These are phyloP conservation scores for Pleurotus tuoliensis DNA, from an alignment of 768 basidiomycete genomes.

Conservation along the genomic window DNA sequence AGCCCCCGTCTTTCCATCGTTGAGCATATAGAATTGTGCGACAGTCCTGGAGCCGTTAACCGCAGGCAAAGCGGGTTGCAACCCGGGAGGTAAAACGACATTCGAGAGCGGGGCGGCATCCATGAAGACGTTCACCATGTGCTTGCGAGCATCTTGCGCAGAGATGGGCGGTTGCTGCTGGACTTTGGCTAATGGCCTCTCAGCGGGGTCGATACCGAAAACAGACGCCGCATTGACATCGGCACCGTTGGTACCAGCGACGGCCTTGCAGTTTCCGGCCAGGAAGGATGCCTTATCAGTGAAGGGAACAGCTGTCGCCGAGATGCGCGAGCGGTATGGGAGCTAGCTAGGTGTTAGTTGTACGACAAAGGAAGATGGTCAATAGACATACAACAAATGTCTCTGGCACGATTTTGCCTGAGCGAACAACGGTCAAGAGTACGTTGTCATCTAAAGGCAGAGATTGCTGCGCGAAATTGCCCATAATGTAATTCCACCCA, in stretches of 20 bases:
- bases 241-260: constrained; percentile 43
- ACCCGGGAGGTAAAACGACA: constrained; percentile 34
- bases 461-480: constrained; percentile 52
- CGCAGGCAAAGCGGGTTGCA: constrained; percentile 33
- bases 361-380: background rate
- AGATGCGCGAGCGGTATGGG: constrained; percentile 56
- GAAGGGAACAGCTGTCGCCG: constrained; percentile 39
- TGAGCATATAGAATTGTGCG: constrained; percentile 52
- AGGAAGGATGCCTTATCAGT: constrained; percentile 46
- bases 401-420: constrained; percentile 32
- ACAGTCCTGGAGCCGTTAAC: constrained; percentile 44
- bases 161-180: constrained; percentile 36
- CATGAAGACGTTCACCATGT: constrained; percentile 45
- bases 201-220: constrained; percentile 6
- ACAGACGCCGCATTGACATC: constrained; percentile 28
- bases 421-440: constrained; percentile 41
- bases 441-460: constrained; percentile 50
- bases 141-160: constrained; percentile 26
- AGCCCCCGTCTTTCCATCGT: constrained; percentile 50
- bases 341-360: constrained; percentile 28
- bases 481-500: constrained; percentile 42
- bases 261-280: constrained; percentile 49
- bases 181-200: constrained; percentile 28
- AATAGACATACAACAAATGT: constrained; percentile 38
- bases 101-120: constrained; percentile 42